Evolutionary conservation across 305 asterid species (phyloP).

Genomic region (Fraxinus ornus): DNA sequence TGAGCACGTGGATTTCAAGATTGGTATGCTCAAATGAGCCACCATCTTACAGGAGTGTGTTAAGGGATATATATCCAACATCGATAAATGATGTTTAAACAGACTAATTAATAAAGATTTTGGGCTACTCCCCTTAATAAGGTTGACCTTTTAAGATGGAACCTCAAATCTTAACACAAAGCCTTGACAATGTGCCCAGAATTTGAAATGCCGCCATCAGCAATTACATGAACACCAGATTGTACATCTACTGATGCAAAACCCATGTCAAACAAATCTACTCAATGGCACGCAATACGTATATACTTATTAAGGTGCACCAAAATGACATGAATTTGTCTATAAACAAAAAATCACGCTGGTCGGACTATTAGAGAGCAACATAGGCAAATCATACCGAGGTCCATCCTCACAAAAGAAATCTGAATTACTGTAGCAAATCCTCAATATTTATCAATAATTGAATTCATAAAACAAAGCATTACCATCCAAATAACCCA

Average conservation of each 20-base stretch:
- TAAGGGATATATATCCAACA: too few species aligned
- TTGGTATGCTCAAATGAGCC: too few species aligned
- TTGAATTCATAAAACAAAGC: neutral
- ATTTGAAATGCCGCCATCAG: constrained; percentile 96
- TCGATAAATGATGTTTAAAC: too few species aligned
- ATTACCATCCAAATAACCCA: neutral
- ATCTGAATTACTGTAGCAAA: neutral
- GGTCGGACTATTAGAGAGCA: too few species aligned
- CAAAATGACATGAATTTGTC: neutral
- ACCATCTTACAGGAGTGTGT: too few species aligned
- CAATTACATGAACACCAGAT: constrained; percentile 77
- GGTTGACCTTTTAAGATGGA: too few species aligned
- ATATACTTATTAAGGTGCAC: neutral
- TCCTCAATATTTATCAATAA: constrained; percentile 6
- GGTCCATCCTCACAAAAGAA: too few species aligned
- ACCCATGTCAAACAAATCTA: neutral
- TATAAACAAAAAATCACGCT: neutral
- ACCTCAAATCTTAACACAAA: too few species aligned
- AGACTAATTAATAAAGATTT: too few species aligned
- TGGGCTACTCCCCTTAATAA: too few species aligned
- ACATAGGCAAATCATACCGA: too few species aligned
- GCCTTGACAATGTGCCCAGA: constrained; percentile 98
- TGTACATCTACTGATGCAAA: constrained; percentile 64
- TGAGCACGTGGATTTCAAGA: too few species aligned
- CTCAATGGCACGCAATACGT: neutral